phyloP scores from a whole-genome alignment of 495 filamentous ascomycete genomes.

The Amniculicola lignicola region DNA sequence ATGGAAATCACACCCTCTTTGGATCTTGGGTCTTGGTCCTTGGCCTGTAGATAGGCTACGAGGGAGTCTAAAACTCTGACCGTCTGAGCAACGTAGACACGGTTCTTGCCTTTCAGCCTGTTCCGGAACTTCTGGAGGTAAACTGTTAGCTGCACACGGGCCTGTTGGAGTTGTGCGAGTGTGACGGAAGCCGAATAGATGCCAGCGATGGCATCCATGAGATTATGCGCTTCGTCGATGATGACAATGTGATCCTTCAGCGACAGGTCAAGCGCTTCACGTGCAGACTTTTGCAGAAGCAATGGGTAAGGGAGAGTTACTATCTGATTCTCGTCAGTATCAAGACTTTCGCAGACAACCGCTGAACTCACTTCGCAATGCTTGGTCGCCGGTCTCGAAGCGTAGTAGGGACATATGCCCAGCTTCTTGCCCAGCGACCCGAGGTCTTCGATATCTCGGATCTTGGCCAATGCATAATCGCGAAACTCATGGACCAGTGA shows the following conservation, averaged over 20 bases:
- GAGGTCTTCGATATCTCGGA: constrained; percentile 93
- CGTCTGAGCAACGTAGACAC: constrained; percentile 85
- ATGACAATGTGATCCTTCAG: constrained; percentile 85
- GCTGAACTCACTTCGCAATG: constrained; percentile 62
- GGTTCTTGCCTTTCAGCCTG: constrained; percentile 85
- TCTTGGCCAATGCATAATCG: constrained; percentile 78
- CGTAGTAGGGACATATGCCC: constrained; percentile 92
- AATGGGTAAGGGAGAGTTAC: constrained; percentile 92
- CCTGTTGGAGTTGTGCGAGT: constrained; percentile 65
- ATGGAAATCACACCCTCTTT: constrained; percentile 64
- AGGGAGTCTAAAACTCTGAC: constrained; percentile 77
- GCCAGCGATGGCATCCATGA: constrained; percentile 88
- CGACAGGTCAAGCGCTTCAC: constrained; percentile 82
- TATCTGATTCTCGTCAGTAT: constrained; percentile 53
- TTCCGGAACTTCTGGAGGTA: constrained; percentile 88
- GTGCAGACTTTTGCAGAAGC: constrained; percentile 80
- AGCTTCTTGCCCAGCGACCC: constrained; percentile 71
- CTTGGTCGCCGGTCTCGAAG: constrained; percentile 75
- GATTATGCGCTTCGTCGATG: constrained; percentile 95
- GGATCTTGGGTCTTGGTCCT: constrained; percentile 38
- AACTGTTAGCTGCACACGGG: constrained; percentile 67
- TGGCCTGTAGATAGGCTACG: constrained; percentile 58
- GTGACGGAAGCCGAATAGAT: constrained; percentile 80
- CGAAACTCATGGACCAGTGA: constrained; percentile 72
- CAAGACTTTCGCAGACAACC: too few relatives aligned